Evolutionary conservation across 805 yeast species (phyloP).

Genomic region (Wickerhamomyces subpelliculosus): DNA sequence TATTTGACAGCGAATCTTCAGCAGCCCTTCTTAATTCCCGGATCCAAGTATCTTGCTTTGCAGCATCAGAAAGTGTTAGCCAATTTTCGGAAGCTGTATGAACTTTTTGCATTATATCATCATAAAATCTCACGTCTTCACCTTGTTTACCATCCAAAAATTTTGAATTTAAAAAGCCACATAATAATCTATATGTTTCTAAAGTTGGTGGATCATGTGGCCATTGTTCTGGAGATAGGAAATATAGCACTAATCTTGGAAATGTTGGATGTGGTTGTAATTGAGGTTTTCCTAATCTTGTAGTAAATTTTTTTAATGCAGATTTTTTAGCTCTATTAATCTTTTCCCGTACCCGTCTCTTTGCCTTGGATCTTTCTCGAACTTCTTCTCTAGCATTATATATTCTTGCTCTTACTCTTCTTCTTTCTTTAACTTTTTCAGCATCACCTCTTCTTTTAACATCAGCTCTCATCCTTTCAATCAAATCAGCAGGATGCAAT

Average conservation of each 20-base stretch:
- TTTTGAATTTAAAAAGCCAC: slow-evolving; percentile 19
- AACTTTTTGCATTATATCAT: slow-evolving; percentile 31
- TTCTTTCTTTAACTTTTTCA: slow-evolving; percentile 31
- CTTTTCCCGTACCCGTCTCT: slow-evolving; percentile 40
- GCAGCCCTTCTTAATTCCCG: slow-evolving; percentile 38
- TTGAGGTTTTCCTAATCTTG: slow-evolving; percentile 29
- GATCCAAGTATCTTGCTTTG: slow-evolving; percentile 35
- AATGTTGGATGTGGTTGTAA: slow-evolving; percentile 40
- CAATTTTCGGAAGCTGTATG: slow-evolving; percentile 40
- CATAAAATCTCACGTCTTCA: slow-evolving; percentile 9
- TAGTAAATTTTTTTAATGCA: slow-evolving; percentile 29
- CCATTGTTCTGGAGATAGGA: slow-evolving; percentile 39
- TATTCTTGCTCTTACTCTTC: slow-evolving; percentile 32
- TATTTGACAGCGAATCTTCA: slow-evolving; percentile 33
- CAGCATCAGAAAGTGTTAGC: slow-evolving; percentile 28
- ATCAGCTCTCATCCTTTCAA: slow-evolving; percentile 37
- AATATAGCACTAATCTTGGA: slow-evolving; percentile 41
- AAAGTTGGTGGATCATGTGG: slow-evolving; percentile 47
- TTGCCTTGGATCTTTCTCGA: slow-evolving; percentile 34
- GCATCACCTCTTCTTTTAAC: slow-evolving; percentile 48
- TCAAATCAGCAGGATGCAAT: slow-evolving; percentile 42
- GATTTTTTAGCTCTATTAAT: slow-evolving; percentile 32
- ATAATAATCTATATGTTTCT: slow-evolving; percentile 33
- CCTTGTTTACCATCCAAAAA: slow-evolving; percentile 10
- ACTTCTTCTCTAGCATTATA: slow-evolving; percentile 44